A percentile compares a stretch with the other conserved stretches of the same genome.
phyloP scores from a whole-genome alignment of 352 stramenopile genomes.

The Phytopythium ostracodes region DNA sequence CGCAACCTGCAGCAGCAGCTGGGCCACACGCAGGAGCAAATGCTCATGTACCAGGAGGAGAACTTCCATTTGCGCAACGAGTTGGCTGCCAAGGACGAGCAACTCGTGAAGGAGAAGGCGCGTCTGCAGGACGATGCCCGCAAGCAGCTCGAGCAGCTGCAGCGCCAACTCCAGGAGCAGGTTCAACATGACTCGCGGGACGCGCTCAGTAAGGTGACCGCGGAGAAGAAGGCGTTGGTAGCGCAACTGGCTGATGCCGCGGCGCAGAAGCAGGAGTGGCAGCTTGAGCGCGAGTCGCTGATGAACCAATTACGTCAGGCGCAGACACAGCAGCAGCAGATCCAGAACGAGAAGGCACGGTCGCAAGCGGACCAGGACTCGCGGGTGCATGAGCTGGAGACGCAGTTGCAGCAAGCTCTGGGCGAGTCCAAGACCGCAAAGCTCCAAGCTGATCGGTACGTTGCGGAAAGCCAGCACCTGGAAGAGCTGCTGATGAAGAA shows the following conservation, averaged over 20 bases:
- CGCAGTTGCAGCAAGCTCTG: constrained; percentile 42
- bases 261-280: constrained; percentile 42
- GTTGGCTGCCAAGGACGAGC: constrained; percentile 54
- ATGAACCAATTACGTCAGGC: constrained; percentile 39
- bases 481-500: constrained; percentile 44
- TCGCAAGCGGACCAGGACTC: constrained; percentile 40
- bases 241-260: constrained; percentile 39
- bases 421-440: constrained; percentile 32
- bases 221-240: constrained; percentile 40
- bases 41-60: constrained; percentile 67
- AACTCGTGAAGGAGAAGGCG: constrained; percentile 46
- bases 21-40: constrained; percentile 60
- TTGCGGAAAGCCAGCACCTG: constrained; percentile 38
- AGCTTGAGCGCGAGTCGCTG: constrained; percentile 48
- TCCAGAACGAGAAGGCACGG: constrained; percentile 58
- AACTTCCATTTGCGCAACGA: constrained; percentile 55
- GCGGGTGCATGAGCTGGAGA: constrained; percentile 42
- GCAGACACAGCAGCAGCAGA: constrained; percentile 45
- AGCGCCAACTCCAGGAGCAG: constrained; percentile 53
- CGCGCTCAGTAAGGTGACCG: constrained; percentile 32
- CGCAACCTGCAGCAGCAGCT: constrained; percentile 58
- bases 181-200: constrained; percentile 57
- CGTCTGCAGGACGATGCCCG: constrained; percentile 53
- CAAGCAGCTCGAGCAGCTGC: constrained; percentile 52
- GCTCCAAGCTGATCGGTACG: constrained; percentile 41